These are phyloP conservation scores for Hanseniaspora gamundiae DNA, from an alignment of 1,139 yeast species.

Conservation along the genomic window DNA sequence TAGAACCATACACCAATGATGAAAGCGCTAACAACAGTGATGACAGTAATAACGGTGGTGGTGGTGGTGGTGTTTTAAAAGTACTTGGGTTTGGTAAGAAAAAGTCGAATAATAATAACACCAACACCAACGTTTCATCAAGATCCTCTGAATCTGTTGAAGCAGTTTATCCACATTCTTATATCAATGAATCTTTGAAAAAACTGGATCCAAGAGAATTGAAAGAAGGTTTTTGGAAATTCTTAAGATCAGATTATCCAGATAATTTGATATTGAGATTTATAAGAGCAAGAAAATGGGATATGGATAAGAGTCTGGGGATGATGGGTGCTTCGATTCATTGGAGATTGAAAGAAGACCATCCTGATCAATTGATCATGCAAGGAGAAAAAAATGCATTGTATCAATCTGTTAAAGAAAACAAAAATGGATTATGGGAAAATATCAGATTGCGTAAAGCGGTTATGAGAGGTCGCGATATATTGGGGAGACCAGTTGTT, in stretches of 20 bases:
- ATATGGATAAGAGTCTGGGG: conserved; percentile 44
- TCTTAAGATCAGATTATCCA: conserved; percentile 55
- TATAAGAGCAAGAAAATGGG: conserved; percentile 65
- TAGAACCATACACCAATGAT: conserved; percentile 7
- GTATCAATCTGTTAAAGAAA: conserved; percentile 12
- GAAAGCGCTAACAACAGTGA: conserved; percentile 9
- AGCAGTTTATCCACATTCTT: conserved; percentile 16
- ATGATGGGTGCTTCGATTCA: conserved; percentile 56
- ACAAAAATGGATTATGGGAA: conserved; percentile 23
- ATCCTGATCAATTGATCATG: conserved; percentile 44
- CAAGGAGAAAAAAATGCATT: conserved; percentile 45
- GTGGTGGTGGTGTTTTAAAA: conserved; percentile 12
- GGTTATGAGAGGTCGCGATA: conserved; percentile 53
- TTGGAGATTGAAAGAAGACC: conserved; percentile 52
- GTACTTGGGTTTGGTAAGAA: conserved; percentile 8
- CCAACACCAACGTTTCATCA: conserved; percentile 12
- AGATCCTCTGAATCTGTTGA: conserved; percentile 17
- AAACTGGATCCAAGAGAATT: conserved; percentile 33
- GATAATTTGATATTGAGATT: conserved; percentile 59
- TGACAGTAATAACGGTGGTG: conserved; percentile 14
- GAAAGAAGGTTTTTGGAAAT: conserved; percentile 39
- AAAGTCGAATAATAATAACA: conserved; percentile 9
- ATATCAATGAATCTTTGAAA: conserved; percentile 28
- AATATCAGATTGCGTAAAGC: conserved; percentile 45
- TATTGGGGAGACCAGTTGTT: conserved; percentile 54